These are phyloP conservation scores for Pichia membranifaciens DNA, from an alignment of 805 yeast species.

Conservation along the genomic window DNA sequence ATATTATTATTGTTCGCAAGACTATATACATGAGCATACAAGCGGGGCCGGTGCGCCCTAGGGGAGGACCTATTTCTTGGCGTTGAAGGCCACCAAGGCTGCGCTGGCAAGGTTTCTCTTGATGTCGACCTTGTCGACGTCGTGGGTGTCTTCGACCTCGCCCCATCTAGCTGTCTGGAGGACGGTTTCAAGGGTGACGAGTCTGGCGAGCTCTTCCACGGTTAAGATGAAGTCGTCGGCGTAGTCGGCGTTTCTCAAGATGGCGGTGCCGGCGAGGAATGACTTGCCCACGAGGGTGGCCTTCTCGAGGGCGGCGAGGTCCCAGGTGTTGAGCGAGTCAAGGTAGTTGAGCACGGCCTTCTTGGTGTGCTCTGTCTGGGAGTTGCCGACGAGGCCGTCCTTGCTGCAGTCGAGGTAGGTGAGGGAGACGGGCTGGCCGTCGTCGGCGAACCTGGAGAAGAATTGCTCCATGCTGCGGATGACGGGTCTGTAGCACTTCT, in stretches of 20 bases:
- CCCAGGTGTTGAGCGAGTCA: slow-evolving; percentile 58
- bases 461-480: slow-evolving; percentile 59
- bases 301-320: slow-evolving; percentile 82
- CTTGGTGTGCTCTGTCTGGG: slow-evolving; percentile 56
- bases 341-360: slow-evolving; percentile 62
- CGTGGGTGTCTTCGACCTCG: slow-evolving; percentile 97
- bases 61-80: no score
- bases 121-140: slow-evolving; percentile 89
- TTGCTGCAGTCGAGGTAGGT: slow-evolving; percentile 71
- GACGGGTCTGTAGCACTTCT: slow-evolving; percentile 68
- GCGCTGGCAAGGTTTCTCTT: slow-evolving; percentile 78
- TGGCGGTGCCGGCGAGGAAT: slow-evolving; percentile 70
- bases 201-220: slow-evolving; percentile 66
- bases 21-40: no score
- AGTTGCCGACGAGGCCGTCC: slow-evolving; percentile 76
- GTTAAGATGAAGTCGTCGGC: slow-evolving; percentile 31
- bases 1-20: no score
- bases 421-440: slow-evolving; percentile 34
- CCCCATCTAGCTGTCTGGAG: slow-evolving; percentile 93
- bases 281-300: slow-evolving; percentile 85
- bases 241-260: slow-evolving; percentile 43
- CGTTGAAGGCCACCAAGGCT: slow-evolving; percentile 43
- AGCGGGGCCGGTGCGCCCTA: no score
- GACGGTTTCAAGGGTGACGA: slow-evolving; percentile 75
- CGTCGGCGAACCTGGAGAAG: slow-evolving; percentile 38